Conservation (phyloP, 228 moss, liverwort and hornwort genomes). For the Sphagnum fallax region DNA sequence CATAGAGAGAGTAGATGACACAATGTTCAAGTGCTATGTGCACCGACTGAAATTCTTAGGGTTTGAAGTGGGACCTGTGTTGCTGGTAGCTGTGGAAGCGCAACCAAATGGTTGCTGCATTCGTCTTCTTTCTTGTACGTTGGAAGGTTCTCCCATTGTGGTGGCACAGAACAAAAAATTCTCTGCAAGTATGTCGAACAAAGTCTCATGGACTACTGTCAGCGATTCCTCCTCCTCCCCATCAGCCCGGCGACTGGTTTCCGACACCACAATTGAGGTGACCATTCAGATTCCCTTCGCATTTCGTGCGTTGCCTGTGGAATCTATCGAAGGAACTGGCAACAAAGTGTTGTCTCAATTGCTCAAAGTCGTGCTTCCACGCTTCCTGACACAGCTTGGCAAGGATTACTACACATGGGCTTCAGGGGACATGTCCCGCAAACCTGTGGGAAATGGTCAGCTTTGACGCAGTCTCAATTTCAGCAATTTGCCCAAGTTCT, state of each 20-base stretch:
- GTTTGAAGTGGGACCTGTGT: conserved; percentile 85
- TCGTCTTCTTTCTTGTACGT: conserved; percentile 84
- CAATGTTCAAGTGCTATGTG: conserved; percentile 81
- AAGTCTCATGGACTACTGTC: conserved; percentile 46
- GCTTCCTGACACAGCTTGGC: conserved; percentile 81
- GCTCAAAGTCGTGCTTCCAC: conserved; percentile 81
- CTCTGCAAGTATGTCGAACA: conserved; percentile 91
- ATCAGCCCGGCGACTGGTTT: conserved; percentile 65
- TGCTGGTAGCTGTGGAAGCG: conserved; percentile 87
- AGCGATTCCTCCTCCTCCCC: conserved; percentile 61
- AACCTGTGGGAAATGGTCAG: conserved; percentile 85
- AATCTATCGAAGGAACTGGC: conserved; percentile 76
- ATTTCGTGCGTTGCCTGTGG: conserved; percentile 56
- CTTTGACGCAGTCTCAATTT: conserved; percentile 19
- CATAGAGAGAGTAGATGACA: conserved; percentile 90
- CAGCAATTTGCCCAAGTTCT: too few species aligned
- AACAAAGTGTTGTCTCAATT: conserved; percentile 76
- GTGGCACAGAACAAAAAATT: conserved; percentile 95
- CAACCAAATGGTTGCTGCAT: conserved; percentile 86
- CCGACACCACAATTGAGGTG: conserved; percentile 87
- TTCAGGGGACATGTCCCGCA: conserved; percentile 71
- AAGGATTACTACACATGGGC: conserved; percentile 96
- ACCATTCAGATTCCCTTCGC: conserved; percentile 69
- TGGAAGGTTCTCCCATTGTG: conserved; percentile 94
- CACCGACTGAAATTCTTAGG: conserved; percentile 80